Base-by-base conservation (phyloP, 768 basidiomycete species). In the Thelephora aurantiotincta region DNA sequence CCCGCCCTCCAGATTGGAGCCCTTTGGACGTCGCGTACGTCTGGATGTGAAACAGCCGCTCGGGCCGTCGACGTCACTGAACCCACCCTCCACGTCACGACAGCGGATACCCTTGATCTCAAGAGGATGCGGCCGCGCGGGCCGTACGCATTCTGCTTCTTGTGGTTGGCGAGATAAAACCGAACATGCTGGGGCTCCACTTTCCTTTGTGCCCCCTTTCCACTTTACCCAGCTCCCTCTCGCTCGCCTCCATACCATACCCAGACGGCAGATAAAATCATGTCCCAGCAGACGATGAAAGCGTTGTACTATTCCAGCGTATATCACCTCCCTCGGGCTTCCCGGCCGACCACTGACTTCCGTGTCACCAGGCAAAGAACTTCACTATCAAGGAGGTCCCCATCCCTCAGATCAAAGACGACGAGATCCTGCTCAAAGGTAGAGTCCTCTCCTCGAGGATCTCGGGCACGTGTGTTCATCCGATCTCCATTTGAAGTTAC, bases 351-450 rank as follows among this genome's bases (percentile, higher is more conserved):
- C 26, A 48, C 51, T 54, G 38, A 61, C 38, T 11, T 16, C 37
- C 44, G n/a, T 45, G 20, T 49, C 44, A 60, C 52, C 55, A 84
- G 80, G 77, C 84, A 47, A 65, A 67, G 55, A 62, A 83, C 44
- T 87, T 86, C 54, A 74, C 75, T 48, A 69, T 86, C 49, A 77
- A 69, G 54, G 63, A 77, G 35, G 81, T 86, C 6, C 78, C 80
- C 4, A 74, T 85, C 48, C 84, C 84, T 6, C 50, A 72, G 49
- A 67, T 75, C 50, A 71, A 71, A 33, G 79, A 82, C 51, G 73
- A 83, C 46, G 85, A 88, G 22, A 74, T 87, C 44, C 70, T 87
- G 46, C 67, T 88, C 54, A 85, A 88, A 71, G 82, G 81, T 77
- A 44, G 7, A 6, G 37, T 20, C 9, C 11, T 4, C 22, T 44